Evolutionary conservation across 2,329 filamentous ascomycete species (phyloP).

Genomic region (Xylariaceae sp.): DNA sequence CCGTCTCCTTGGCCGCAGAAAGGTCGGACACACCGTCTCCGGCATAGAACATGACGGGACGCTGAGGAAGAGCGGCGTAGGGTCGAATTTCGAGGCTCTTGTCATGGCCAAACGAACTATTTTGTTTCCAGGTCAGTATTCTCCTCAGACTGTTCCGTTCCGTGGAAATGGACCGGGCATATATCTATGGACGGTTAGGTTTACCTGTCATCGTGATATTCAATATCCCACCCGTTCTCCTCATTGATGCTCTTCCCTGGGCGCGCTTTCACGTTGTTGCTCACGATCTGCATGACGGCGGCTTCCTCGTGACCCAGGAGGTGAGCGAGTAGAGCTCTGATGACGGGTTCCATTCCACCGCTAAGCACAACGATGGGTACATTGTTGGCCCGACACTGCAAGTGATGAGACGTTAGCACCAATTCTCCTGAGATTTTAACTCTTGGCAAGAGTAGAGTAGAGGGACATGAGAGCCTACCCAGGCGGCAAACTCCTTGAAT

Average conservation of each 20-base stretch:
- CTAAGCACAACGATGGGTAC: conserved; percentile 89
- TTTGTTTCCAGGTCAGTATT: too few relatives aligned
- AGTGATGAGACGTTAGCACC: background rate
- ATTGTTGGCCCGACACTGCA: conserved; percentile 56
- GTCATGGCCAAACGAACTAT: conserved; percentile 85
- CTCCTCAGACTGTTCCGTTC: too few relatives aligned
- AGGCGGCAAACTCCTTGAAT: conserved; percentile 84
- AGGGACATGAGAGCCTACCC: conserved; percentile 39
- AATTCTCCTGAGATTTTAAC: conserved; percentile 24
- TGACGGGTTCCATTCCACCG: conserved; percentile 89
- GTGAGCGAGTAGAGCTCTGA: conserved; percentile 73
- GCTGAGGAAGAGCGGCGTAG: conserved; percentile 69
- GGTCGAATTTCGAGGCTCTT: conserved; percentile 88
- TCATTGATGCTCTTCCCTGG: conserved; percentile 69
- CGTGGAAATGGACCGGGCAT: too few relatives aligned
- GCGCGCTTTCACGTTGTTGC: conserved; percentile 67
- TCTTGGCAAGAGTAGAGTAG: background rate
- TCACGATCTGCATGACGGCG: conserved; percentile 79
- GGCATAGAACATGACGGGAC: conserved; percentile 87
- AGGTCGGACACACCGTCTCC: conserved; percentile 92
- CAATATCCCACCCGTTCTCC: conserved; percentile 79
- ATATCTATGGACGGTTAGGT: conserved; percentile 13
- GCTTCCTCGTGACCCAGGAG: conserved; percentile 72
- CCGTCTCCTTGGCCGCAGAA: conserved; percentile 86
- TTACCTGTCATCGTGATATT: conserved; percentile 79